Conservation (phyloP, 805 yeast species). For the Metschnikowia kofuensis region DNA sequence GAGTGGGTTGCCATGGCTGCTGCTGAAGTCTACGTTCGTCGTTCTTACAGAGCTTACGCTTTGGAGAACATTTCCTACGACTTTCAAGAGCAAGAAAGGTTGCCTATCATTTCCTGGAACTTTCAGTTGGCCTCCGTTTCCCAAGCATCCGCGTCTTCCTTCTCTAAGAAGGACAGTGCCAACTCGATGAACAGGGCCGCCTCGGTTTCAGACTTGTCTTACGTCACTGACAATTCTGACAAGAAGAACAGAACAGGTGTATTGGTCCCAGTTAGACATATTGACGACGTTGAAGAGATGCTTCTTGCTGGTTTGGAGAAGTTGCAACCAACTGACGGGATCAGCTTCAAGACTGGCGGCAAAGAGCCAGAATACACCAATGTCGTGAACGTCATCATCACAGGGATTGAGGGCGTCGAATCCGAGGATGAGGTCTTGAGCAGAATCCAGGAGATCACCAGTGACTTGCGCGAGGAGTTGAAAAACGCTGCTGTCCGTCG, state of each 20-base stretch:
- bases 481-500: conserved; percentile 78
- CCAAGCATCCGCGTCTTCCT: conserved; percentile 73
- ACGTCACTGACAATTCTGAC: conserved; percentile 69
- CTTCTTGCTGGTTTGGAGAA: conserved; percentile 71
- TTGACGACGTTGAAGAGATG: conserved; percentile 88
- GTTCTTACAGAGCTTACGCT: conserved; percentile 95
- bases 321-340: conserved; percentile 50
- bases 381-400: conserved; percentile 77
- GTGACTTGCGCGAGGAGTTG: conserved; percentile 68
- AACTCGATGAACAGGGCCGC: conserved; percentile 71
- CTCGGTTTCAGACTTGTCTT: conserved; percentile 89
- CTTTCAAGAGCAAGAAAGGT: conserved; percentile 38
- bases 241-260: conserved; percentile 81
- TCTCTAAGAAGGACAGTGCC: conserved; percentile 40
- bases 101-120: conserved; percentile 82
- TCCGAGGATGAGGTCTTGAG: conserved; percentile 65
- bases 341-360: conserved; percentile 32
- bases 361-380: conserved; percentile 54
- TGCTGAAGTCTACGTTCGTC: conserved; percentile 91
- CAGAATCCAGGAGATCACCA: conserved; percentile 62
- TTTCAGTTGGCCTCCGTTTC: conserved; percentile 78
- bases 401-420: conserved; percentile 68
- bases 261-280: conserved; percentile 71
- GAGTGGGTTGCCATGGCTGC: conserved; percentile 93
- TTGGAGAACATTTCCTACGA: conserved; percentile 72